Percentiles rank a stretch among this genome's conserved stretches.
Evolutionary conservation across 2,329 filamentous ascomycete genomes (phyloP).

Genomic region (Aspergillus fructus): DNA sequence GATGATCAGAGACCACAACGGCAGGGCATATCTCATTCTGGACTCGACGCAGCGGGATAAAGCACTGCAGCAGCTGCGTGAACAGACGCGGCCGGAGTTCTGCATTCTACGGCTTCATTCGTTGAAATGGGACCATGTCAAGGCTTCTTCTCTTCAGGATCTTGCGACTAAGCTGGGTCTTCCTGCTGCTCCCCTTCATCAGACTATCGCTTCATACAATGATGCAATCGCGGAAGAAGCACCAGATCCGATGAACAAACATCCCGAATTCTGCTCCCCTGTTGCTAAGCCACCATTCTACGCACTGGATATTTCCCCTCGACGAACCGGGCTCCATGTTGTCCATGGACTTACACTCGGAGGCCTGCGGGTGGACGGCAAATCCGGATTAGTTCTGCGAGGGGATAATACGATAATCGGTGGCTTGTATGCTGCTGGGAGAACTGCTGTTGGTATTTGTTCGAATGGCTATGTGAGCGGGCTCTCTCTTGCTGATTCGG

Average conservation of each 20-base stretch:
- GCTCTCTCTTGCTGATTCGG: background rate
- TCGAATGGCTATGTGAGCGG: slow-evolving; percentile 1
- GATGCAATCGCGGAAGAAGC: background rate
- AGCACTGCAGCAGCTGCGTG: background rate
- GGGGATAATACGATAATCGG: background rate
- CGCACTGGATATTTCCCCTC: background rate
- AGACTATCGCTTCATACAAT: background rate
- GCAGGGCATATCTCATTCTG: background rate
- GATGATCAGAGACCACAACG: background rate
- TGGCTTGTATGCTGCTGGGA: background rate
- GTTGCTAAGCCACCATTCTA: background rate
- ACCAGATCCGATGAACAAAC: background rate
- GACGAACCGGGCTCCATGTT: background rate
- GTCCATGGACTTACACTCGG: background rate
- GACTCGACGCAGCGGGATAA: background rate
- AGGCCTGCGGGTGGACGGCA: background rate
- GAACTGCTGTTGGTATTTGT: background rate
- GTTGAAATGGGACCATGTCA: background rate
- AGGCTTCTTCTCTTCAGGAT: background rate
- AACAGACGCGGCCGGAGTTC: background rate
- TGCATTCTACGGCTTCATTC: background rate
- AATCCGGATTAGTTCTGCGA: background rate
- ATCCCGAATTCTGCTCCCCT: background rate
- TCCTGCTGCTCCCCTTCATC: background rate
- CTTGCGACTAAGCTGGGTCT: background rate